Evolutionary conservation across 2,329 filamentous ascomycete species (phyloP), one percentile per base, ranked within the genome.

Genomic region (Ascosphaera aggregata): DNA sequence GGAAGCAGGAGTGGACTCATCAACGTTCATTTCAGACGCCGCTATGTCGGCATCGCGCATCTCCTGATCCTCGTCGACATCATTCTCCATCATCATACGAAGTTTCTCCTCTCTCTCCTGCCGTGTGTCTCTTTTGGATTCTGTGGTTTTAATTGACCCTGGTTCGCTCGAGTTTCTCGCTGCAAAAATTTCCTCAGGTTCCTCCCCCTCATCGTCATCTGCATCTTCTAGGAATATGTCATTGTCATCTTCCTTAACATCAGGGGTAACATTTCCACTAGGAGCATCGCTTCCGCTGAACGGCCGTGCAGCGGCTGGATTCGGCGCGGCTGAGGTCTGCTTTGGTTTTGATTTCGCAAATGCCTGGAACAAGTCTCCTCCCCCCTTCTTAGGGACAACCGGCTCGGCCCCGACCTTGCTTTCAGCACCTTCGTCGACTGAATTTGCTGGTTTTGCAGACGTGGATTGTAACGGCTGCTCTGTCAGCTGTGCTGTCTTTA

Each of bases 261-360:
- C 30, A n/a, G 30, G 30, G 13, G 30, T 32, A 5, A 32, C 30
- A n/a, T 32, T 32, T n/a, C 30, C 30, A 32, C 30, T 32, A 32
- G 30, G 30, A 9, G 30, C 30, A 32, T 32, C 30, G 3, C 5
- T n/a, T 3, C 30, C 30, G 13, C 30, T 32, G 13, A 32, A 32
- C 13, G 30, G 30, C 15, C 30, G 30, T 32, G 30, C 30, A 32
- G 30, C 30, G 15, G 30, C 30, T 32, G 30, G 30, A 32, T 32
- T 32, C 11, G 30, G 30, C 30, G 30, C 30, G 13, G 30, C 15
- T 7, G 30, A 9, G 15, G 16, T 44, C 41, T 27, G 45, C 48
- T 74, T 80, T 8, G 71, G 64, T 49, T 70, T 80, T 3, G 73
- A 62, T 47, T 73, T 75, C 2, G 80, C 78, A 52, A 91, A 91